phyloP scores from a whole-genome alignment of 2,329 filamentous ascomycete species.

The Fusarium palustre region DNA sequence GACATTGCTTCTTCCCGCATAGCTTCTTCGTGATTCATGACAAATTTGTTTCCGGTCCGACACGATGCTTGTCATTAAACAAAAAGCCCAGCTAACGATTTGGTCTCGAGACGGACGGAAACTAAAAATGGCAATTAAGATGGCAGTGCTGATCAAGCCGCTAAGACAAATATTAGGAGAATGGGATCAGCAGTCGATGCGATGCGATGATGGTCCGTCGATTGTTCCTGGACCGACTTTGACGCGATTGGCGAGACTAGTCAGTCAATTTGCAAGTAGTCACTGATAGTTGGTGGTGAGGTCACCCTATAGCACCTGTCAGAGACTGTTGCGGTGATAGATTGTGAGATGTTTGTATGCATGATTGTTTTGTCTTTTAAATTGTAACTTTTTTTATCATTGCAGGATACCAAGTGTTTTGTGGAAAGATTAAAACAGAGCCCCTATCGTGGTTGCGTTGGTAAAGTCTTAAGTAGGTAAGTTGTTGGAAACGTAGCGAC shows the following conservation, averaged over 20 bases:
- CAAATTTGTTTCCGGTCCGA: neutral
- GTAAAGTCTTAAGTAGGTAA: too few species aligned
- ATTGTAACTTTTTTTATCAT: neutral
- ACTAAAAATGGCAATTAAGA: slow-evolving; percentile 4
- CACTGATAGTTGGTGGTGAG: neutral
- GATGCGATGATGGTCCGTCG: neutral
- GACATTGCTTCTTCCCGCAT: slow-evolving; percentile 1
- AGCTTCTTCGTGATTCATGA: neutral
- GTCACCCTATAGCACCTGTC: slow-evolving; percentile 7
- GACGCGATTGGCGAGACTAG: slow-evolving; percentile 20
- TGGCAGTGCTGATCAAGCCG: slow-evolving; percentile 28
- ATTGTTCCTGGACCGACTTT: neutral
- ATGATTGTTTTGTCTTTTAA: neutral
- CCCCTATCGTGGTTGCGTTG: too few species aligned
- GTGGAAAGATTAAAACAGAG: too few species aligned
- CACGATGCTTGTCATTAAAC: neutral
- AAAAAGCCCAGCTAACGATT: slow-evolving; percentile 4
- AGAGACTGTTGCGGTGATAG: neutral
- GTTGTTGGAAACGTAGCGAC: too few species aligned
- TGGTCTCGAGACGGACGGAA: slow-evolving; percentile 6
- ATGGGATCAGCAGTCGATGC: slow-evolving; percentile 1
- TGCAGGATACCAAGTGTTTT: neutral
- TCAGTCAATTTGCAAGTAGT: neutral
- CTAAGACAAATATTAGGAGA: slow-evolving; percentile 15
- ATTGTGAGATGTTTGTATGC: neutral